A percentile compares a stretch with the other conserved stretches of the same genome.
phyloP scores from a whole-genome alignment of 345 rosid genomes.

The Gossypium australe region DNA sequence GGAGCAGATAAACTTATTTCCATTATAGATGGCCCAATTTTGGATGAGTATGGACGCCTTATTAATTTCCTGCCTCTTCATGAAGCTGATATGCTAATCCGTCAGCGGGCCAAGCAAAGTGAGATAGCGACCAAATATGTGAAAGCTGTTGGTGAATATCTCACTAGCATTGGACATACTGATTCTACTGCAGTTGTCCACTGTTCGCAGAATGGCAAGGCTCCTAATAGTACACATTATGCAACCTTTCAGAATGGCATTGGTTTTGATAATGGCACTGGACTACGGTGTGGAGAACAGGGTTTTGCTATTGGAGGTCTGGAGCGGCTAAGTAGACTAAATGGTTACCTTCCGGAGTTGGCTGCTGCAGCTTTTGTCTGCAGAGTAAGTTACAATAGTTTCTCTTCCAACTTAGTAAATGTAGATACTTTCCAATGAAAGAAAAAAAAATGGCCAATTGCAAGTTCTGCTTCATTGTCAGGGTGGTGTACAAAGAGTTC shows the following conservation, averaged over 20 bases:
- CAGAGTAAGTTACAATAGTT: slow-evolving; percentile 47
- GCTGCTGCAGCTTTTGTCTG: slow-evolving; percentile 98
- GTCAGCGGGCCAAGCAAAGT: slow-evolving; percentile 81
- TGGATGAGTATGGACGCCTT: slow-evolving; percentile 75
- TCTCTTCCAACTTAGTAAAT: neutral
- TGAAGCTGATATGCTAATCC: slow-evolving; percentile 83
- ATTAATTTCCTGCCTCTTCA: slow-evolving; percentile 80
- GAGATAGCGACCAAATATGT: slow-evolving; percentile 88
- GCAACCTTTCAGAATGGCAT: slow-evolving; percentile 74
- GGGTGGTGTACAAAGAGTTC: slow-evolving; percentile 99
- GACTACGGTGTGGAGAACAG: slow-evolving; percentile 68
- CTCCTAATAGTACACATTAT: slow-evolving; percentile 26
- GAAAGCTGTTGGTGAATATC: slow-evolving; percentile 62
- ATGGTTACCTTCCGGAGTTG: slow-evolving; percentile 81
- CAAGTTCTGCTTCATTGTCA: slow-evolving; percentile 27
- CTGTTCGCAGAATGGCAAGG: slow-evolving; percentile 39
- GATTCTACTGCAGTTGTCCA: slow-evolving; percentile 39
- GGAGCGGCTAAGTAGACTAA: slow-evolving; percentile 66
- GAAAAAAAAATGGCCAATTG: slow-evolving; percentile 3
- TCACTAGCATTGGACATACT: slow-evolving; percentile 27
- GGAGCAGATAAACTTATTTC: slow-evolving; percentile 96
- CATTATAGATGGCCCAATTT: slow-evolving; percentile 79
- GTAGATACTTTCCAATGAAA: neutral
- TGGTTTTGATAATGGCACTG: slow-evolving; percentile 84
- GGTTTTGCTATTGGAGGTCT: slow-evolving; percentile 98